A percentile compares a stretch with the other conserved stretches of the same genome.
Evolutionary conservation across 2,329 filamentous ascomycete species (phyloP).

Genomic region (Alternaria novae-zelandiae): DNA sequence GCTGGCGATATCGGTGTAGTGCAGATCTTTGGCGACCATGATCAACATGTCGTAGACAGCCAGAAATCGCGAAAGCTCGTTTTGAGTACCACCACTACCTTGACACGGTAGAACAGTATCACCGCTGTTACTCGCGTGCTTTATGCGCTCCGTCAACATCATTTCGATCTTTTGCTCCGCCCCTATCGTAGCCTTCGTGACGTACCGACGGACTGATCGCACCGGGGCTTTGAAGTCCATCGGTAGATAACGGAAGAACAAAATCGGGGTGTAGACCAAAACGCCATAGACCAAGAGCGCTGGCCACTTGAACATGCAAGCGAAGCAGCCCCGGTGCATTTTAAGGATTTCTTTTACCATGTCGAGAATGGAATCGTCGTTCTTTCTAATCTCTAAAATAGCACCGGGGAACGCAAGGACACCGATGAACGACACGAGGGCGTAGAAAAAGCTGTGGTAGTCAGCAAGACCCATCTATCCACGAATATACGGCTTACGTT

Average conservation of each 20-base stretch:
- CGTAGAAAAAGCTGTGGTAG: conserved; percentile 14
- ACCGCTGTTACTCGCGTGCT: not conserved
- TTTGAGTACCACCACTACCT: conserved; percentile 3
- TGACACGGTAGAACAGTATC: conserved; percentile 1
- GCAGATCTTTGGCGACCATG: conserved; percentile 29
- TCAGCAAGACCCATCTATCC: not conserved
- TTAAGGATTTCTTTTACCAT: not conserved
- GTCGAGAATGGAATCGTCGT: not conserved
- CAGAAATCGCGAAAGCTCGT: conserved; percentile 32
- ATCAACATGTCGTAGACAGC: conserved; percentile 40
- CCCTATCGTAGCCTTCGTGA: conserved; percentile 20
- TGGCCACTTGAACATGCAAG: conserved; percentile 1
- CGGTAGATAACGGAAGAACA: conserved; percentile 29
- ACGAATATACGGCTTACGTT: conserved; percentile 13
- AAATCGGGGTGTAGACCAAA: conserved; percentile 12
- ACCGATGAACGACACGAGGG: conserved; percentile 17
- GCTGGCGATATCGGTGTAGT: conserved; percentile 34
- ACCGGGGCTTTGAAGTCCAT: conserved; percentile 18
- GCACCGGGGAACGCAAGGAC: conserved; percentile 11
- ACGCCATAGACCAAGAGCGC: not conserved
- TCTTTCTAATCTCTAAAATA: not conserved
- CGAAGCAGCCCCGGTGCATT: not conserved
- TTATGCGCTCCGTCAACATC: conserved; percentile 13
- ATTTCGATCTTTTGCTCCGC: conserved; percentile 19
- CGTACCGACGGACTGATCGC: conserved; percentile 23